These are phyloP conservation scores for Scutellaria barbata DNA, from an alignment of 257 asterid genomes.

Conservation along the genomic window DNA sequence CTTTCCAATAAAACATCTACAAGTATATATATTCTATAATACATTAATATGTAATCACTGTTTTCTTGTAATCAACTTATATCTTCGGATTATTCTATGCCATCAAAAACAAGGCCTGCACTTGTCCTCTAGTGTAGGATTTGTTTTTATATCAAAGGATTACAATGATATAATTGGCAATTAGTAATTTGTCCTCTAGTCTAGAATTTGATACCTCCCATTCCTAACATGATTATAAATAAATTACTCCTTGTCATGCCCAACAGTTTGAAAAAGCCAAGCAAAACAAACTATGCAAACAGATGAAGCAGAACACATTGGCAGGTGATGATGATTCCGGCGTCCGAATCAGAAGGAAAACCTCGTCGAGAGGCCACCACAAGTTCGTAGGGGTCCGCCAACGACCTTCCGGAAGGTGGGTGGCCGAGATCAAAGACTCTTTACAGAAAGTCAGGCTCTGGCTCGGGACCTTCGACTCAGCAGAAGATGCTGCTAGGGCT, in stretches of 20 bases:
- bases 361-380: slow-evolving; percentile 75
- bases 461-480: slow-evolving; percentile 85
- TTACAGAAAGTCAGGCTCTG: slow-evolving; percentile 77
- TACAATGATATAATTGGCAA: slow-evolving; percentile 35
- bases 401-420: slow-evolving; percentile 91
- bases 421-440: slow-evolving; percentile 87
- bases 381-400: slow-evolving; percentile 80
- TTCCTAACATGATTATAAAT: slow-evolving; percentile 38
- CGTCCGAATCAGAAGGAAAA: slow-evolving; percentile 44
- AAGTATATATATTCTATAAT: not conserved
- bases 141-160: not conserved
- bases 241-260: slow-evolving; percentile 4
- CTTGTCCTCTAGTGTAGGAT: slow-evolving; percentile 23
- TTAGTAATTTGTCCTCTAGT: slow-evolving; percentile 36
- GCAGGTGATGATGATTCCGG: slow-evolving; percentile 37
- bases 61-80: slow-evolving; percentile 40
- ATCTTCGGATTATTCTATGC: slow-evolving; percentile 44
- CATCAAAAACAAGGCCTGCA: slow-evolving; percentile 68
- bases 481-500: slow-evolving; percentile 85
- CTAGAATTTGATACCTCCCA: slow-evolving; percentile 33
- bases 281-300: slow-evolving; percentile 2
- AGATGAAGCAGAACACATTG: slow-evolving; percentile 47
- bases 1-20: slow-evolving; percentile 19
- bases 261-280: slow-evolving; percentile 10
- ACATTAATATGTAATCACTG: not conserved